These are phyloP conservation scores for maize (Zea mays) DNA, from an alignment of 176 grass and related monocot species.

Conservation along the genomic window DNA sequence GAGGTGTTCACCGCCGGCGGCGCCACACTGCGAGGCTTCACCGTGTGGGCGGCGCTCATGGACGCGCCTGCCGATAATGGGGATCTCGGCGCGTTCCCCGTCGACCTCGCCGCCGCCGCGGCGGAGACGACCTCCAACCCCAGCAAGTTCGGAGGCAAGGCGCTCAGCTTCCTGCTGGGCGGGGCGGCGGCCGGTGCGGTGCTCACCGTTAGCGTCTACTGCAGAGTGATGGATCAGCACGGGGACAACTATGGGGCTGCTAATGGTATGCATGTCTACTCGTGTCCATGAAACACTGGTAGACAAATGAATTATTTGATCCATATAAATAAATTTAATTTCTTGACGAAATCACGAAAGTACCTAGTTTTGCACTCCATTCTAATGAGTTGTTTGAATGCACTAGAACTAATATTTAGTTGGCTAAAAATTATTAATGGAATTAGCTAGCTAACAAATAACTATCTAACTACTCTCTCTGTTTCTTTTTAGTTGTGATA, in stretches of 20 bases:
- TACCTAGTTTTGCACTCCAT: too few relatives aligned
- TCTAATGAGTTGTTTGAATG: too few relatives aligned
- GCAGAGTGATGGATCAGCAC: constrained; percentile 64
- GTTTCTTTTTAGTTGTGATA: too few relatives aligned
- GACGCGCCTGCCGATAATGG: constrained; percentile 48
- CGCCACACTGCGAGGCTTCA: constrained; percentile 54
- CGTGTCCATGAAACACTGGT: neutral
- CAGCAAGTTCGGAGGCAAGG: constrained; percentile 57
- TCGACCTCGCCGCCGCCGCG: constrained; percentile 57
- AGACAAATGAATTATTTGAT: neutral
- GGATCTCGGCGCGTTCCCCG: constrained; percentile 66
- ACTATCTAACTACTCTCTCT: too few relatives aligned
- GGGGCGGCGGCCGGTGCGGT: constrained; percentile 58
- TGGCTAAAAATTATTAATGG: too few relatives aligned
- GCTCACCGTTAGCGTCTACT: constrained; percentile 66
- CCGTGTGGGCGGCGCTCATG: constrained; percentile 73
- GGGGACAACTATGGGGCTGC: constrained; percentile 33
- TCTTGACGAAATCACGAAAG: neutral
- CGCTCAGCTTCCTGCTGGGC: constrained; percentile 65
- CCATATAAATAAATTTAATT: neutral
- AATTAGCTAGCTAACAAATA: too few relatives aligned
- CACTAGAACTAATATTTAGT: too few relatives aligned
- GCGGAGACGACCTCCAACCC: constrained; percentile 44
- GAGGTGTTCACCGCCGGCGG: constrained; percentile 63
- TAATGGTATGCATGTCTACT: too few relatives aligned